phyloP scores from a whole-genome alignment of 78 protist genomes.

The Chrysochromulina tobinii region DNA sequence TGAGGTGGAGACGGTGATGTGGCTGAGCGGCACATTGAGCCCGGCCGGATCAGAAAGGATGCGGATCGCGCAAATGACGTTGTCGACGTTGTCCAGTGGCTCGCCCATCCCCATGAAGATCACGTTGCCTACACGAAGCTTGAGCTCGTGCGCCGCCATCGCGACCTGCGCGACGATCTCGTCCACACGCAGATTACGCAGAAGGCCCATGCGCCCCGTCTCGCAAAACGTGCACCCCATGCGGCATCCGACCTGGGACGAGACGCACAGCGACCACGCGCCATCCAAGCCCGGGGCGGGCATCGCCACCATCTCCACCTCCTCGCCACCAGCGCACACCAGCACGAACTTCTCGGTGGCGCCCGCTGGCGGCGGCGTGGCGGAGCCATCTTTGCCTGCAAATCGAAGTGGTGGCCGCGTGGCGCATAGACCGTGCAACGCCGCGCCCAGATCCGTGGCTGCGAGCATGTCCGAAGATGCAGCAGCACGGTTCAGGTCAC shows the following conservation, averaged over 20 bases:
- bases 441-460: background rate
- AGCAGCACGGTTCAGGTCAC: background rate
- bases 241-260: slow-evolving; percentile 66
- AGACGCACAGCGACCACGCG: slow-evolving; percentile 1
- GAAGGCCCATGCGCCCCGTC: slow-evolving; percentile 63
- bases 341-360: slow-evolving; percentile 21
- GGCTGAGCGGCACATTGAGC: background rate
- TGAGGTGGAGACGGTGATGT: slow-evolving; percentile 53
- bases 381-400: background rate
- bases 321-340: background rate
- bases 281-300: background rate
- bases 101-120: slow-evolving; percentile 78
- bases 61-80: slow-evolving; percentile 21
- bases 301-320: slow-evolving; percentile 20
- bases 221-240: slow-evolving; percentile 67
- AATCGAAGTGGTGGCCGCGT: background rate
- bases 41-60: slow-evolving; percentile 28
- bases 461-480: background rate
- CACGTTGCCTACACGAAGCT: slow-evolving; percentile 18
- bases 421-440: background rate
- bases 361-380: background rate
- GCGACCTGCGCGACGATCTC: slow-evolving; percentile 59
- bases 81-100: slow-evolving; percentile 58
- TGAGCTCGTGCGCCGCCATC: background rate
- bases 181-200: slow-evolving; percentile 50